Conservation (phyloP, 148 eudicot genomes). For the Heliamphora exappendiculata region DNA sequence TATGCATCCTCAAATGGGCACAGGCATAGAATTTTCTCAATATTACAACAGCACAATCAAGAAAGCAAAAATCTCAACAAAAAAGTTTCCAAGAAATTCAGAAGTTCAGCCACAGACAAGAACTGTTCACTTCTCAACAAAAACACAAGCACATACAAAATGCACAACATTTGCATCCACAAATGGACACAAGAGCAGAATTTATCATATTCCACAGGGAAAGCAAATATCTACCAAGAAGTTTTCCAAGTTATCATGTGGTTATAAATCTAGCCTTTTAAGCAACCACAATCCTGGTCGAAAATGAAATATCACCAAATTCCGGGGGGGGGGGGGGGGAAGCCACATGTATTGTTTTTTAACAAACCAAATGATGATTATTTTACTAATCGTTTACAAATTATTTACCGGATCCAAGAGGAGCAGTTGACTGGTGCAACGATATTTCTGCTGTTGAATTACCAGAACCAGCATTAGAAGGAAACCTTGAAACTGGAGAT, state of each 20-base stretch:
- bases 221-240: no score
- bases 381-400: neutral
- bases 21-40: neutral
- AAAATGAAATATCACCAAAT: neutral
- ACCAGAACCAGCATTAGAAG: conserved; percentile 8
- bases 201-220: no score
- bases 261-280: neutral
- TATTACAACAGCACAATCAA: neutral
- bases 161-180: no score
- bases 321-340: neutral
- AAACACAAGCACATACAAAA: no score
- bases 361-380: neutral
- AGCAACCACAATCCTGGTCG: neutral
- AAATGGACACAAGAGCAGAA: no score
- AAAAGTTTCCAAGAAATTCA: no score
- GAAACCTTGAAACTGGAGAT: conserved; percentile 16
- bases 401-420: conserved; percentile 15
- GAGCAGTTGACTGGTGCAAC: conserved; percentile 15
- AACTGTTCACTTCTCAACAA: no score
- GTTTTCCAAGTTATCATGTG: neutral
- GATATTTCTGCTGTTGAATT: conserved; percentile 11
- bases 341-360: neutral
- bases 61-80: neutral
- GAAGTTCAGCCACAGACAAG: no score
- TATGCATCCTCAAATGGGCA: neutral